Conservation (phyloP, 1,139 yeast genomes). For the Saccharomyces hybrid region DNA sequence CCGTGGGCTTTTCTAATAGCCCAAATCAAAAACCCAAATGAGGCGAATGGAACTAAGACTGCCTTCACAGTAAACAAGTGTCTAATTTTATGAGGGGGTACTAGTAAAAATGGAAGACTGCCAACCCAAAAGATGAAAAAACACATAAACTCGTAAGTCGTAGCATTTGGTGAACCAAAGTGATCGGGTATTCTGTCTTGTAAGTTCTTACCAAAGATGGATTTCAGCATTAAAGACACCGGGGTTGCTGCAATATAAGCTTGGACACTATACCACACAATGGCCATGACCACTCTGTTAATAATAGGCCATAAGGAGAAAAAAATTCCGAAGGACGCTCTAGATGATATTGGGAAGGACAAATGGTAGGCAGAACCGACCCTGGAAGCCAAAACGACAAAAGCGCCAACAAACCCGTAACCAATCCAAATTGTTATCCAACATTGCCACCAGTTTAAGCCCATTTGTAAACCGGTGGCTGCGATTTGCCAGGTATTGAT, state of each 20-base stretch:
- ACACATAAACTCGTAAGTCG: conserved; percentile 62
- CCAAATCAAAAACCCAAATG: conserved; percentile 74
- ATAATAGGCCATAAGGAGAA: conserved; percentile 76
- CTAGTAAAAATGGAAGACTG: conserved; percentile 70
- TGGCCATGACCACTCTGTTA: conserved; percentile 75
- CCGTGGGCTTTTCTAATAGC: conserved; percentile 48
- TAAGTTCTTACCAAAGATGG: conserved; percentile 59
- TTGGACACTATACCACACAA: conserved; percentile 82
- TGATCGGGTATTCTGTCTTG: conserved; percentile 43
- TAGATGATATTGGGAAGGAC: conserved; percentile 67
- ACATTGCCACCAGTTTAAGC: conserved; percentile 83
- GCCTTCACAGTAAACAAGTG: conserved; percentile 79
- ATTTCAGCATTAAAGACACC: conserved; percentile 59
- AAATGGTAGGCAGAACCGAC: conserved; percentile 69
- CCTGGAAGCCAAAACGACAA: conserved; percentile 58
- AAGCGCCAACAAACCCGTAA: conserved; percentile 51
- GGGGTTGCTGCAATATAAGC: conserved; percentile 79
- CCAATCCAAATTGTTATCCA: conserved; percentile 84
- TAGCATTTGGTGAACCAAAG: conserved; percentile 46
- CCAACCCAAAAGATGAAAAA: conserved; percentile 75
- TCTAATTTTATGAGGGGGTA: conserved; percentile 74
- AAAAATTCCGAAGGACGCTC: conserved; percentile 70
- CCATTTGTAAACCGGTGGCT: conserved; percentile 66
- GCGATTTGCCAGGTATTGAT: conserved; percentile 90
- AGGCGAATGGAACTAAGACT: conserved; percentile 68